Evolutionary conservation across 2,329 filamentous ascomycete genomes (phyloP).

Genomic region (Didymosphaeria variabile): DNA sequence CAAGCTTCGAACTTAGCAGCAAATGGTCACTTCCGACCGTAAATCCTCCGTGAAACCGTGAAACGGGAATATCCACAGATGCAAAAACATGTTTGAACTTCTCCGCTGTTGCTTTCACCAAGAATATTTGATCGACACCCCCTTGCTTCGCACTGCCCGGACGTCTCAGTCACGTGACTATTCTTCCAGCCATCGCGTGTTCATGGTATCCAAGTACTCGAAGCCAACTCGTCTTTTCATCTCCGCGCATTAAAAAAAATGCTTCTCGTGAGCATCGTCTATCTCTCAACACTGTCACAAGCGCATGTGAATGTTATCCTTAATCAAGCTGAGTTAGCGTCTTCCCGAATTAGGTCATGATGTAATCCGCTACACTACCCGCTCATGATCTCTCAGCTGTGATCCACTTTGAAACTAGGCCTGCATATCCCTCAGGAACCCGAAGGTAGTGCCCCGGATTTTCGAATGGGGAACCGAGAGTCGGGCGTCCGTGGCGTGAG

Average conservation of each 20-base stretch:
- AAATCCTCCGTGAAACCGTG: no score
- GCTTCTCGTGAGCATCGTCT: neutral
- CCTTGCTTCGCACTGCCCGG: neutral
- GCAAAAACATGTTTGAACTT: no score
- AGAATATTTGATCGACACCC: no score
- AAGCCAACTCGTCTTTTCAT: neutral
- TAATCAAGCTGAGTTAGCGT: slow-evolving; percentile 4
- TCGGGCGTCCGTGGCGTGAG: neutral
- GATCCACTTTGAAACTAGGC: neutral
- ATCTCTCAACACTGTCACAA: neutral
- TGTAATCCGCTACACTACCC: slow-evolving; percentile 5
- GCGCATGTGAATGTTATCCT: neutral
- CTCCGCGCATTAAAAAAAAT: neutral
- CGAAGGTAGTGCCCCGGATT: slow-evolving; percentile 9
- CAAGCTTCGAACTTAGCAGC: neutral
- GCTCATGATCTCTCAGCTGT: neutral
- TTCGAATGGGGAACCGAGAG: slow-evolving; percentile 19
- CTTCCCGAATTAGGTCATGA: slow-evolving; percentile 13
- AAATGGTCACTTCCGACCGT: neutral
- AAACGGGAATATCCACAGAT: no score
- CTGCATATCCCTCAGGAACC: slow-evolving; percentile 4
- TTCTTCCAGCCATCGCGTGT: neutral
- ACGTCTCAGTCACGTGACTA: neutral
- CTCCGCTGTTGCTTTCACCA: no score
- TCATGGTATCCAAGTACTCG: neutral